Evolutionary conservation across 805 yeast genomes (phyloP).

Genomic region (Candida berthetii): DNA sequence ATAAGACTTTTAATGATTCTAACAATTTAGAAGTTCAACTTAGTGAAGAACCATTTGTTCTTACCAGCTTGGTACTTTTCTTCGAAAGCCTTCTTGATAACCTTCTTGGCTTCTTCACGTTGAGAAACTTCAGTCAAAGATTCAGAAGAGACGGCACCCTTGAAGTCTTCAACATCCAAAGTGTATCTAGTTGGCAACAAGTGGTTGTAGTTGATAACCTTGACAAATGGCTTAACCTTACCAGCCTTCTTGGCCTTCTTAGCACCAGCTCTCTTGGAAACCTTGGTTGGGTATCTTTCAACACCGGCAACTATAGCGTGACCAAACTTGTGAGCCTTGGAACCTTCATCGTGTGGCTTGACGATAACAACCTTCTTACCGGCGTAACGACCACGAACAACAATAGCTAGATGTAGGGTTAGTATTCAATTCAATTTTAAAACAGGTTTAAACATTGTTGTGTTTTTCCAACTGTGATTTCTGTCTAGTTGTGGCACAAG

Average conservation of each 20-base stretch:
- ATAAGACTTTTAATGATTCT: not conserved
- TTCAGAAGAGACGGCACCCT: conserved; percentile 86
- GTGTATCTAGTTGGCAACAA: conserved; percentile 99
- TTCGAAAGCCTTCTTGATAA: conserved; percentile 97
- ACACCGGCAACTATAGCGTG: conserved; percentile 99
- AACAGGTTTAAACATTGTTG: too few relatives aligned
- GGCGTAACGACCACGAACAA: conserved; percentile 99
- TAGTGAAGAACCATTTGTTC: conserved; percentile 99
- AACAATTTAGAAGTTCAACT: conserved; percentile 69
- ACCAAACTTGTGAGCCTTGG: conserved; percentile 98
- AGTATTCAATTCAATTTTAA: too few relatives aligned
- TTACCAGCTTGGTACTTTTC: conserved; percentile 99
- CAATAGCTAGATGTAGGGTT: conserved; percentile 48
- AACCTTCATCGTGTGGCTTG: conserved; percentile 97
- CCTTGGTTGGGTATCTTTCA: conserved; percentile 97
- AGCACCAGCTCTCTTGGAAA: conserved; percentile 89
- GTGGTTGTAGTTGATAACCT: conserved; percentile 99
- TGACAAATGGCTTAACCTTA: conserved; percentile 98
- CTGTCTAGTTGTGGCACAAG: not conserved
- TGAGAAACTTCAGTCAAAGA: conserved; percentile 96
- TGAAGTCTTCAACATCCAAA: conserved; percentile 93
- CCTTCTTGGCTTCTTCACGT: conserved; percentile 98
- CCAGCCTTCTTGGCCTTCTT: conserved; percentile 97
- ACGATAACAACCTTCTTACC: conserved; percentile 99
- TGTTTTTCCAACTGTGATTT: too few relatives aligned